These are phyloP conservation scores for Hymenoscyphus occultus DNA, from an alignment of 2,329 filamentous ascomycete genomes.

Conservation along the genomic window DNA sequence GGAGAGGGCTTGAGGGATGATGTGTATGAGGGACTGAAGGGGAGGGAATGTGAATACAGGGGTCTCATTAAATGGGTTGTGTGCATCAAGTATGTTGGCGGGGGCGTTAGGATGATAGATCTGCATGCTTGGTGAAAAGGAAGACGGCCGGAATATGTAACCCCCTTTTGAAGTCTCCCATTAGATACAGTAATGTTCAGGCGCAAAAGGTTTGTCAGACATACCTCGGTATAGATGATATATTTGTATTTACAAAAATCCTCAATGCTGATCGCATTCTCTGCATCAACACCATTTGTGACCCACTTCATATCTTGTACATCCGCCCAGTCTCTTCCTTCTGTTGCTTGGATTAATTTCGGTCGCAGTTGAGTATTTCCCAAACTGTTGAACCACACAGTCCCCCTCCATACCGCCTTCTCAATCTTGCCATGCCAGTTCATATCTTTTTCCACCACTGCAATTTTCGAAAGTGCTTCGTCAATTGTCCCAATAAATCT, in stretches of 20 bases:
- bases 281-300: conserved; percentile 33
- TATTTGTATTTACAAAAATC: conserved; percentile 53
- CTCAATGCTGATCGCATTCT: conserved; percentile 48
- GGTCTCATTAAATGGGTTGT: conserved; percentile 47
- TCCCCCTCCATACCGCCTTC: conserved; percentile 51
- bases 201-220: background rate
- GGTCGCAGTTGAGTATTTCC: conserved; percentile 30
- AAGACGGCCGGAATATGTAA: conserved; percentile 52
- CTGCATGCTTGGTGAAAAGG: conserved; percentile 51
- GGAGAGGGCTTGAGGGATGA: conserved; percentile 15
- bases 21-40: conserved; percentile 20
- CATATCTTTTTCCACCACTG: conserved; percentile 37
- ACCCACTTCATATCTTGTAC: conserved; percentile 41
- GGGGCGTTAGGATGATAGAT: conserved; percentile 47
- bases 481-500: conserved; percentile 47
- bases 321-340: conserved; percentile 47
- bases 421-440: conserved; percentile 39
- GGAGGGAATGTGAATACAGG: conserved; percentile 40
- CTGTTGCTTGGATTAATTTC: conserved; percentile 25
- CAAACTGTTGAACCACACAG: conserved; percentile 44
- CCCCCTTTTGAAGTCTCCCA: conserved; percentile 34
- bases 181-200: background rate
- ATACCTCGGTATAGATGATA: conserved; percentile 48
- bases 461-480: conserved; percentile 41
- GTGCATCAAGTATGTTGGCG: conserved; percentile 49